phyloP scores from a whole-genome alignment of 192 early-diverging fungal genomes.

The Backusella australiensis region DNA sequence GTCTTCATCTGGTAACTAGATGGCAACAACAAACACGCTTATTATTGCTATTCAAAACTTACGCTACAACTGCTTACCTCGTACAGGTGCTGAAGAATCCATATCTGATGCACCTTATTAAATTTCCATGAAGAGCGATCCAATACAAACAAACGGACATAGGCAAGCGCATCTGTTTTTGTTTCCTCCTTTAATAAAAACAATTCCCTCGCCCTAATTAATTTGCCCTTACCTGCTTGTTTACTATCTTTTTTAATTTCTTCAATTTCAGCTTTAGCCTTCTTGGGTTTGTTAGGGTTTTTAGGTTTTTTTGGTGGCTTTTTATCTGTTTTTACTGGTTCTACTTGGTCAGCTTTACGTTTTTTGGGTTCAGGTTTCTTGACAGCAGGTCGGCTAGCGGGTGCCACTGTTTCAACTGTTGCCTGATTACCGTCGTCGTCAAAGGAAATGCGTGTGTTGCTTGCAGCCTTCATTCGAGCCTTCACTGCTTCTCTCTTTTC shows the following conservation, averaged over 20 bases:
- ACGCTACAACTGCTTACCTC: constrained; percentile 10
- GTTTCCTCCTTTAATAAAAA: not conserved
- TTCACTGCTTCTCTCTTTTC: constrained; percentile 19
- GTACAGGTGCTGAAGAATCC: constrained; percentile 32
- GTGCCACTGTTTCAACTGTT: not conserved
- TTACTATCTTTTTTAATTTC: constrained; percentile 6
- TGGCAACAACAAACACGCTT: not conserved
- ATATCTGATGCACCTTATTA: constrained; percentile 33
- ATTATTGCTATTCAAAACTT: not conserved
- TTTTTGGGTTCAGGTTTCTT: constrained; percentile 17
- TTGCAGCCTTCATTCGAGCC: constrained; percentile 1
- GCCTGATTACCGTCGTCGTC: constrained; percentile 16
- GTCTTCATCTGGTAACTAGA: constrained; percentile 28
- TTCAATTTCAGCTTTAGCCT: constrained; percentile 6
- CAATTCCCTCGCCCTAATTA: not conserved
- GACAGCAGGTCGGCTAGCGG: not conserved
- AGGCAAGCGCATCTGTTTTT: constrained; percentile 20
- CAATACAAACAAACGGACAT: constrained; percentile 22
- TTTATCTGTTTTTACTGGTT: constrained; percentile 14
- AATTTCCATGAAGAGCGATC: constrained; percentile 35
- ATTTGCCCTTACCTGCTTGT: not conserved
- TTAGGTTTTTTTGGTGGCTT: constrained; percentile 11
- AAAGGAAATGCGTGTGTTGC: constrained; percentile 13
- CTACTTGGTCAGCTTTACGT: constrained; percentile 15
- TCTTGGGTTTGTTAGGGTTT: not conserved